Evolutionary conservation across 2,329 filamentous ascomycete genomes (phyloP), one percentile per base, ranked within the genome.

Genomic region (Apiospora aurea): DNA sequence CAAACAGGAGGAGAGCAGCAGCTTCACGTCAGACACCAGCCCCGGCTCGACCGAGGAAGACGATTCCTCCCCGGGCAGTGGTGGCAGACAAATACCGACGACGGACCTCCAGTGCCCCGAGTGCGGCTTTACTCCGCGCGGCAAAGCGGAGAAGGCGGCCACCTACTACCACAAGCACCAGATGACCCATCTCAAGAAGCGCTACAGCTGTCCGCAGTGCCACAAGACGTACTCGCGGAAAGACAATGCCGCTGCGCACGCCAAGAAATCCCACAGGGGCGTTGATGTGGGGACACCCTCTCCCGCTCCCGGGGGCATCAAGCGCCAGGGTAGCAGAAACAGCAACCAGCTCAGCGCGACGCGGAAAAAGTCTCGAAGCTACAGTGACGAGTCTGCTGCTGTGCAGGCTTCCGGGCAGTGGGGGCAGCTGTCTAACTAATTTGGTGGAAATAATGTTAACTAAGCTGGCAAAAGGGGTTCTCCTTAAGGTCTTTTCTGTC

Each of bases 101-200:
- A 2, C 14, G 16, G 26, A 61, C 1, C 43, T 68, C 43, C 24
- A 6, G 8, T 68, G 66, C 11, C 7, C 43, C 24, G 24, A 49
- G 0, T 68, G 66, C 43, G 43, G 18, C 24, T 68, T 47, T 6
- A 11, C 2, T 2, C 43, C 66, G 1, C 29, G 14, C 8, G 66
- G 66, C 66, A 68, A 47, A 4, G 5, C 24, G 2, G 66, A 44
- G 16, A 68, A 43, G 8, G 16, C 4, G 3, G 4, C 7, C 2
- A 34, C 67, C 14, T 68, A 68, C 7, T 34, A 13, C 16, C 24
- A 49, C n/a, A 68, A 68, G 24, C 67, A 68, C 67, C 67, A n/a
- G 24, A 18, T 10, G 43, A 68, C 4, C 0, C 66, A 68, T 14
- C 6, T 24, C 24, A 26, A 26, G 24, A 1, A n/a, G 2, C 43